Evolutionary conservation across 1,284 basidiomycete genomes (phyloP), one percentile per base, ranked within the genome.

Genomic region (Cerioporus squamosus): DNA sequence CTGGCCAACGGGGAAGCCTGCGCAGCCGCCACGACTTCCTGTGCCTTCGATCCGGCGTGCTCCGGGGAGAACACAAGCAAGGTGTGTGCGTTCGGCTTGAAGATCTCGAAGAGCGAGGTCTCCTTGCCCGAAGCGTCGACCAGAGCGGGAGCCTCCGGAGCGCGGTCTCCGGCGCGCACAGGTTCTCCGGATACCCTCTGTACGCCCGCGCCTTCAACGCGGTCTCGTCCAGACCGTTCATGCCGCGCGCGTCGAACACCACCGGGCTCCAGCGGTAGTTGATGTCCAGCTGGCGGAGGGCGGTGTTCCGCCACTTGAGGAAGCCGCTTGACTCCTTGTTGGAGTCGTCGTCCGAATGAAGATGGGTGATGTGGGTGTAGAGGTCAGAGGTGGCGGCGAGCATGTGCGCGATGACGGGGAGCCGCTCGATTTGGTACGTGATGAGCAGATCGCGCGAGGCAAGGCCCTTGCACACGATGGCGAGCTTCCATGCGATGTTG

Each of bases 221-320:
- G 14, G 44, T 49, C 5, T 55, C 53, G 38, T 44, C 38, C 12
- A 53, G 29, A 3, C 42, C 58, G n/a, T 44, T 42, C n/a, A 43
- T 49, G 5, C 58, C 58, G 6, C 62, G 46, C 3, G 78, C 77
- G 51, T 81, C 79, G 20, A 78, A 38, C 18, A 81, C 72, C 45
- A 81, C 74, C 4, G 74, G 68, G 61, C 80, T 81, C 73, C 77
- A 77, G 20, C 80, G 74, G 57, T 78, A 82, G 65, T 81, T 81
- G 38, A 82, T 72, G 1, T 79, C 79, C 33, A 81, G 72, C 64
- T 77, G 76, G 22, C 67, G 63, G 24, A 81, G 68, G 3, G 66
- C 22, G 12, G 4, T 5, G 48, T 51, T 20, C 9, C 31, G 36
- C 59, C 59, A 59, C 33, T 45, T 20, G n/a, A 49, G 20, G 44